Base-by-base conservation (phyloP, 768 basidiomycete species). In the Trametes cinnabarina region DNA sequence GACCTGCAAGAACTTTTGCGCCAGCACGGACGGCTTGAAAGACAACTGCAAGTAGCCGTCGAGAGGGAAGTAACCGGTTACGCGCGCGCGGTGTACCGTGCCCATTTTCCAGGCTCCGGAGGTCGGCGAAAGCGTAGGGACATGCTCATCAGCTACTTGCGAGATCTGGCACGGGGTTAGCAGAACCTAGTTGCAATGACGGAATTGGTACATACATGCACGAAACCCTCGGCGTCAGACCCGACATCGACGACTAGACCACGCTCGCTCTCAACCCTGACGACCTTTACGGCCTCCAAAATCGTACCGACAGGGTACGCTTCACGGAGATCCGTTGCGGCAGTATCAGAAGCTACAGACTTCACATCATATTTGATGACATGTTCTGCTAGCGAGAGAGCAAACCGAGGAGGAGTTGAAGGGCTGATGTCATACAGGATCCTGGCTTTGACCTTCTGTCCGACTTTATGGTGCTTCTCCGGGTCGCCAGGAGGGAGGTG, bases 11-110 rank as follows among this genome's bases (percentile, higher is more conserved):
- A 94, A 96, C 60, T 84, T 86, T 73, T 94, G 90, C 60, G 89
- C 85, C 15, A 99, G 75, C 30, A 97, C 75, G 2, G 90, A 92
- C 8, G 84, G 78, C 60, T 91, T 90, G 65, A 98, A 72, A 25
- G 92, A 90, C n/a, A 98, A 78, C 63, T 94, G 91, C 23, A 98
- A 73, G 48, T 94, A 75, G 4, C 94, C 94, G 66, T 99, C 97
- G 46, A 98, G 81, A 0, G 81, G 77, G 62, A 91, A 88, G 70
- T 88, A 86, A 1, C 94, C 94, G 11, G 88, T 87, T 3, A 98
- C 92, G 46, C 97, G 87, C 2, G 92, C 94, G 49, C 82, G 79
- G 68, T 98, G 96, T 1, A 85, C 71, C 7, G 92, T 86, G 14
- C 86, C 89, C 51, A 83, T 67, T 71, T 85, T 90, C 89, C 89